Evolutionary conservation across 1,284 basidiomycete species (phyloP), one percentile per base, ranked within the genome.

Genomic region (Neotropicomus parvogracilis): DNA sequence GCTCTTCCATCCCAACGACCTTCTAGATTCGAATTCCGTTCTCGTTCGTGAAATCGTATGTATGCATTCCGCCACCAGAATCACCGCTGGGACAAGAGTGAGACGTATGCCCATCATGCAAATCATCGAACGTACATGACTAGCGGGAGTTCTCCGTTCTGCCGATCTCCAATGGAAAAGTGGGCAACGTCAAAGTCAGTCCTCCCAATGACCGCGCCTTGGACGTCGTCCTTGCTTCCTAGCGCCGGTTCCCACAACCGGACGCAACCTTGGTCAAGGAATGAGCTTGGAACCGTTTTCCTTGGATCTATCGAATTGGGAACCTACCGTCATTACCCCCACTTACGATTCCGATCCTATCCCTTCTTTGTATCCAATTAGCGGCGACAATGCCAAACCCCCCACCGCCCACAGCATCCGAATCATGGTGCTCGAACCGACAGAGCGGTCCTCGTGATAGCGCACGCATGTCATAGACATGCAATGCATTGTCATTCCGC

Each of bases 401-500:
- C 13, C 64, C 62, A 12, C 52, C 56, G 13, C 62, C 59, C 6
- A 67, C 68, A 37, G 62, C 55, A 33, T 65, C 63, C 17, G 67
- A 63, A 3, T 69, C 70, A 37, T 62, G 59, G 54, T 86, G 84
- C 29, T 62, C 54, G 55, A 78, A 82, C 16, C 66, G 66, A 44
- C 71, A 73, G 31, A 85, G 56, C 14, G 72, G 64, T 3, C 74
- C 72, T 11, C 69, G 67, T 14, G 64, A 59, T 14, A 83, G 57
- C 59, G 73, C 78, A 11, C 85, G 75, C 7, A 73, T 58, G 58
- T 88, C 85, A 54, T 86, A 88, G 1, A 88, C 59, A 48, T 85
- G 79, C 0, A 72, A 66, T 29, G 59, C 60, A 54, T 85, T 83
- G 58, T 88, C 83, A 37, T 64, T 78, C 36, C 83, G 72, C 6